A percentile compares a stretch with the other conserved stretches of the same genome.
phyloP scores from a whole-genome alignment of 208 protist genomes.

The Vickermania ingenoplastis region DNA sequence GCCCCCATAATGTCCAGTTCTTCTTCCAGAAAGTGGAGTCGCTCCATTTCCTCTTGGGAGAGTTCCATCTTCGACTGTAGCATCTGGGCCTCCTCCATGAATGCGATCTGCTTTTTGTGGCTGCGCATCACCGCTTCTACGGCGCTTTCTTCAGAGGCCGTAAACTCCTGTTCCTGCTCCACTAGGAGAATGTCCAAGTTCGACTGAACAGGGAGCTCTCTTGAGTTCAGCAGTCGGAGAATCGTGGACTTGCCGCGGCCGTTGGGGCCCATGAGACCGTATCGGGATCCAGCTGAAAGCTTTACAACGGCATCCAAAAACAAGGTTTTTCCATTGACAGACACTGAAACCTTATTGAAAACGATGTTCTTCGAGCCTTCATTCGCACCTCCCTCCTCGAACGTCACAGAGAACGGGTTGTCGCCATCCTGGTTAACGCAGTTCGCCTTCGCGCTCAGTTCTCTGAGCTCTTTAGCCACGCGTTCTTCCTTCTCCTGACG shows the following conservation, averaged over 20 bases:
- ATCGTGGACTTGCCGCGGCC: conserved; percentile 94
- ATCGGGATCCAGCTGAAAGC: conserved; percentile 83
- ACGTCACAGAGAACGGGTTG: conserved; percentile 75
- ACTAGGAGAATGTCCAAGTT: conserved; percentile 93
- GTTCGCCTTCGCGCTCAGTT: conserved; percentile 39
- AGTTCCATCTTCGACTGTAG: conserved; percentile 62
- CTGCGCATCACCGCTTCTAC: conserved; percentile 82
- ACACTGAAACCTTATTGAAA: conserved; percentile 78
- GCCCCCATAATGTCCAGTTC: conserved; percentile 92
- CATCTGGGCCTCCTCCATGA: conserved; percentile 61
- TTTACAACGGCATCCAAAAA: conserved; percentile 73
- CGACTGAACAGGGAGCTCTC: conserved; percentile 84
- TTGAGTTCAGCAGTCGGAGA: conserved; percentile 74
- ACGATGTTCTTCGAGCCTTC: conserved; percentile 78
- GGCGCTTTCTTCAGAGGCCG: conserved; percentile 62
- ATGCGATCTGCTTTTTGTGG: conserved; percentile 85
- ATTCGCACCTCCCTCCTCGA: conserved; percentile 38
- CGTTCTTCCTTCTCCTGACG: conserved; percentile 49
- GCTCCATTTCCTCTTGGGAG: conserved; percentile 51
- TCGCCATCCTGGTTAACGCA: conserved; percentile 54
- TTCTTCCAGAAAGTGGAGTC: conserved; percentile 82
- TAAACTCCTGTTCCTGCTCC: conserved; percentile 95
- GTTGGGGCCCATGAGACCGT: conserved; percentile 95
- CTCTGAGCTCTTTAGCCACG: conserved; percentile 38
- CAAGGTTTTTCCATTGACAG: conserved; percentile 75